Percentiles rank a stretch among this genome's conserved stretches.
phyloP scores from a whole-genome alignment of 1,139 yeast genomes.

The Blastobotrys apis region DNA sequence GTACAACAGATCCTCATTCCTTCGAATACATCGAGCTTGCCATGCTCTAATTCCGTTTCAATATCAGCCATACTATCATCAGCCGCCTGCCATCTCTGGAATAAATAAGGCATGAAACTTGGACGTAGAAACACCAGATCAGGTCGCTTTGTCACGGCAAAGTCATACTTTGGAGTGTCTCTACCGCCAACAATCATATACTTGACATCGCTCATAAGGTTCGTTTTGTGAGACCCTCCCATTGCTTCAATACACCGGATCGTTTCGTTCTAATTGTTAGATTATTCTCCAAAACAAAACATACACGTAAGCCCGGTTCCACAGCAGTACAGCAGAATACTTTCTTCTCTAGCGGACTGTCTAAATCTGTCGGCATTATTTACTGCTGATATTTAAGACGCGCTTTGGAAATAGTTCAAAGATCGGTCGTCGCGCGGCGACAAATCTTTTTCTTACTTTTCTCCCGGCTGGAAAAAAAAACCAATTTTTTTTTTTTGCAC shows the following conservation, averaged over 20 bases:
- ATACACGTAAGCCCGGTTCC: conserved; percentile 26
- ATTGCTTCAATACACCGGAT: conserved; percentile 43
- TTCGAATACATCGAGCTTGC: conserved; percentile 44
- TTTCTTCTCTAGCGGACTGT: conserved; percentile 28
- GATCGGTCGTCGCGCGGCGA: too few relatives aligned
- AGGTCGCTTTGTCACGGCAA: conserved; percentile 53
- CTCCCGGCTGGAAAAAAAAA: too few relatives aligned
- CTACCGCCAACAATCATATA: conserved; percentile 64
- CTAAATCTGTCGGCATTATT: conserved; percentile 6
- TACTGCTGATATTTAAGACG: too few relatives aligned
- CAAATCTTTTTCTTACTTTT: too few relatives aligned
- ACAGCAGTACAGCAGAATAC: conserved; percentile 34
- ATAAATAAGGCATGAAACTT: conserved; percentile 43
- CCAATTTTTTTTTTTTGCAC: too few relatives aligned
- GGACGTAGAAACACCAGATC: conserved; percentile 57
- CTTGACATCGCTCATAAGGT: conserved; percentile 64
- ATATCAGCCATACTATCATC: conserved; percentile 36
- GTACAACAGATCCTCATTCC: conserved; percentile 51
- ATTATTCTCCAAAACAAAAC: conserved; percentile 7
- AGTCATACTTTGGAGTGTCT: conserved; percentile 63
- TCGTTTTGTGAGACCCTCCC: conserved; percentile 61
- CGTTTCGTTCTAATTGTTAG: conserved; percentile 15
- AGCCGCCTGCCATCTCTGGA: conserved; percentile 53
- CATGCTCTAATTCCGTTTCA: conserved; percentile 27
- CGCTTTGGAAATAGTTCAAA: too few relatives aligned